Evolutionary conservation across 805 yeast genomes (phyloP).

Genomic region (Zygotorulaspora chibaensis): DNA sequence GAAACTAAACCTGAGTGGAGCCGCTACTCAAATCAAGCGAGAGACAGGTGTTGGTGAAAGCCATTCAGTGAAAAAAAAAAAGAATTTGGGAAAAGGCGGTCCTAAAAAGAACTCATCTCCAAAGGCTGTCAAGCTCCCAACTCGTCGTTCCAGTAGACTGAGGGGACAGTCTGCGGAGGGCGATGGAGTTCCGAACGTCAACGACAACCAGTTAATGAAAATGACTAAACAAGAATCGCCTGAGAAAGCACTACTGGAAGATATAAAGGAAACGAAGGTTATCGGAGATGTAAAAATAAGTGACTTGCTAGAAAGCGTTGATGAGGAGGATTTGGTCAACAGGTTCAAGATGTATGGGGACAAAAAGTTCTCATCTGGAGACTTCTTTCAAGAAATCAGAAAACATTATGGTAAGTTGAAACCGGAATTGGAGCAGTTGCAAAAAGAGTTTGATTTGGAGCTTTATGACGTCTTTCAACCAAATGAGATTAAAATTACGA

Average conservation of each 20-base stretch:
- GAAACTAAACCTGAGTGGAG: constrained; percentile 61
- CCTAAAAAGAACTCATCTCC: constrained; percentile 13
- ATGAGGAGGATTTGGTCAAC: constrained; percentile 32
- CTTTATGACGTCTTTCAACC: constrained; percentile 60
- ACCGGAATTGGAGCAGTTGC: constrained; percentile 42
- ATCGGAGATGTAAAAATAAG: constrained; percentile 61
- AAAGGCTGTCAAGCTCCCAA: constrained; percentile 42
- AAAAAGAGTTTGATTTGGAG: constrained; percentile 51
- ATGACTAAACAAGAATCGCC: constrained; percentile 18
- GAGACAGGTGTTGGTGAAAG: constrained; percentile 41
- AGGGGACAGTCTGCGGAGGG: constrained; percentile 65
- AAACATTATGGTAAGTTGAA: constrained; percentile 34
- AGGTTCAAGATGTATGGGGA: constrained; percentile 32
- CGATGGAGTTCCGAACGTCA: constrained; percentile 33
- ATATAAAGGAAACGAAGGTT: constrained; percentile 52
- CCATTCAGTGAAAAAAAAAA: constrained; percentile 22
- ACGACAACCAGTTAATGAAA: constrained; percentile 23
- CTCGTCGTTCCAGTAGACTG: constrained; percentile 72
- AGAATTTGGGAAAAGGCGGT: constrained; percentile 15
- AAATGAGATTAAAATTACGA: constrained; percentile 61
- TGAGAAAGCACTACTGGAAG: constrained; percentile 43
- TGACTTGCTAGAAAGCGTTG: constrained; percentile 49
- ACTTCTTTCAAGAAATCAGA: constrained; percentile 55
- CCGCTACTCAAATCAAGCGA: constrained; percentile 49
- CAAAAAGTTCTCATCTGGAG: constrained; percentile 56